A percentile compares a stretch with the other conserved stretches of the same genome.
These are phyloP conservation scores for Panaeolus papilionaceus DNA, from an alignment of 768 basidiomycete species.

Conservation along the genomic window DNA sequence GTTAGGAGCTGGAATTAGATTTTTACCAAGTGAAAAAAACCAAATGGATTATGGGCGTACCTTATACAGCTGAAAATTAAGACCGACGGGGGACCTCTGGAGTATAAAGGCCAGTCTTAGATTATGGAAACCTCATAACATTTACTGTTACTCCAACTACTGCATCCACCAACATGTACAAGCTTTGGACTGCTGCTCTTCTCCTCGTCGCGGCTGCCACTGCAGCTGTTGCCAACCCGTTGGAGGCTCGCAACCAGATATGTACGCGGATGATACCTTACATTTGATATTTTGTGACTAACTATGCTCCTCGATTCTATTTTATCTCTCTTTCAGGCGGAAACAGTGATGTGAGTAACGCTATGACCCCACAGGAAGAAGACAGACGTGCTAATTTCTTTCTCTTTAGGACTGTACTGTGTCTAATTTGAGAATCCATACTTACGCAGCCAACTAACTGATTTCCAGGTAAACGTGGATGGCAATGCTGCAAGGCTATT, in stretches of 20 bases:
- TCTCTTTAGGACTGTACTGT: background rate
- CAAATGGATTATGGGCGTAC: background rate
- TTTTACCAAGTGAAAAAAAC: background rate
- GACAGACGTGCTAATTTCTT: background rate
- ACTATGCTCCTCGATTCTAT: background rate
- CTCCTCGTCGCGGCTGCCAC: background rate
- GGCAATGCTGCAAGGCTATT: background rate
- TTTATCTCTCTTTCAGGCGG: background rate
- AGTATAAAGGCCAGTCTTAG: background rate
- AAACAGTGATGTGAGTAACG: background rate
- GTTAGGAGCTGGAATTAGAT: background rate
- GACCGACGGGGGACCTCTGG: background rate
- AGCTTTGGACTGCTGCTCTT: background rate
- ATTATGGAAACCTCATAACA: background rate
- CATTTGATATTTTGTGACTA: background rate
- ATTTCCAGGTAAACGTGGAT: background rate
- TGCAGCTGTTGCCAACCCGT: background rate
- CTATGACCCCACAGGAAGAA: background rate
- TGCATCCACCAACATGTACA: background rate
- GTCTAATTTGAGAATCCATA: background rate
- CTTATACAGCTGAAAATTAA: background rate
- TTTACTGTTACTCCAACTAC: background rate
- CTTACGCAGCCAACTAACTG: background rate
- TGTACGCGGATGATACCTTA: background rate
- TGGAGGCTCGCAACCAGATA: background rate